Evolutionary conservation across 1,284 basidiomycete genomes (phyloP).

Genomic region (Papiliotrema terrestris): DNA sequence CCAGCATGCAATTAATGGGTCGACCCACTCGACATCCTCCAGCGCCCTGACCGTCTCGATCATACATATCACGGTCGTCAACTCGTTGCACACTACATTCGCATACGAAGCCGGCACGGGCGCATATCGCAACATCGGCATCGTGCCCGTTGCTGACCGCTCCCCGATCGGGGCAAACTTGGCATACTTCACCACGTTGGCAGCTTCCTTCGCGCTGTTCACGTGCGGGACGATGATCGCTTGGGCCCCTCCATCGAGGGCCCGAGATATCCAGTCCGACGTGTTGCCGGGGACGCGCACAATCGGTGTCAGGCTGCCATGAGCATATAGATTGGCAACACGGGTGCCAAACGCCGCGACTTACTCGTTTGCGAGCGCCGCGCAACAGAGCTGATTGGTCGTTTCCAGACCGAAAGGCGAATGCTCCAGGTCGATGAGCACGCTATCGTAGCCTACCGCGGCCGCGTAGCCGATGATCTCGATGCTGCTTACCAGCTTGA

Average conservation of each 20-base stretch:
- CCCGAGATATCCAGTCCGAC: constrained; percentile 23
- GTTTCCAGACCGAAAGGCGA: constrained; percentile 15
- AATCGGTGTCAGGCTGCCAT: constrained; percentile 15
- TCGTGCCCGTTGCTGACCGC: constrained; percentile 13
- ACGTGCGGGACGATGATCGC: constrained; percentile 24
- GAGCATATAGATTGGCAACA: background rate
- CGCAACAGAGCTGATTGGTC: constrained; percentile 10
- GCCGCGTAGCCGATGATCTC: constrained; percentile 20
- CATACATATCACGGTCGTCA: constrained; percentile 21
- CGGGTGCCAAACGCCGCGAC: background rate
- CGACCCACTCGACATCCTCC: constrained; percentile 14
- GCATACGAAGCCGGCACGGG: constrained; percentile 15
- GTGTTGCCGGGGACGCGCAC: constrained; percentile 21
- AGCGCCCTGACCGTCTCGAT: constrained; percentile 17
- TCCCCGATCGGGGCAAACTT: constrained; percentile 18
- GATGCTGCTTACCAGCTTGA: constrained; percentile 18
- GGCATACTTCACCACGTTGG: constrained; percentile 16
- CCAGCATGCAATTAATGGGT: background rate
- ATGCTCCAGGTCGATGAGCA: constrained; percentile 23
- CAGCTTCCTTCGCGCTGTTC: constrained; percentile 15
- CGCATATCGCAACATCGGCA: constrained; percentile 17
- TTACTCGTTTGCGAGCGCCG: constrained; percentile 14
- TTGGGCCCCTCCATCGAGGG: constrained; percentile 22
- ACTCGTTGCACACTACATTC: constrained; percentile 15
- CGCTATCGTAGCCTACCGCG: constrained; percentile 14